Evolutionary conservation across 2,329 filamentous ascomycete genomes (phyloP), one percentile per base, ranked within the genome.

Genomic region (Aspergillus sp.): DNA sequence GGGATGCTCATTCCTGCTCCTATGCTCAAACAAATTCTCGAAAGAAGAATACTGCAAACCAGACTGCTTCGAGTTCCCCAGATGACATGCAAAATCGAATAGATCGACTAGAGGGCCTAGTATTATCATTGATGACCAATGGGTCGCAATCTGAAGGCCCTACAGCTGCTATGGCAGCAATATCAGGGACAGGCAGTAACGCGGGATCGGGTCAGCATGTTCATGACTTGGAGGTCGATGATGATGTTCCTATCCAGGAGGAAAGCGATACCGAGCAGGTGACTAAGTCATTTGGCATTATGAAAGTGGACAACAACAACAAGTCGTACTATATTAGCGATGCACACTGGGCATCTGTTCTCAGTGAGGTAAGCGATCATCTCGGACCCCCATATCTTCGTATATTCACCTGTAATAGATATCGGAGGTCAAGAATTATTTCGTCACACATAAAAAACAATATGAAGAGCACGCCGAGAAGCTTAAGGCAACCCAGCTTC

Each of bases 11-110:
- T 55, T 89, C 90, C 56, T 98, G 93, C 78, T 89, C 89, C 64
- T 98, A 97, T 79, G 92, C 91, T 47, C 78, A 83, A 66, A 76
- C 80, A 34, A 80, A 75, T 53, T 83, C 86, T 51, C 85, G 91
- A 66, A 95, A 91, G 76, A 96, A 91, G 81, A 87, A 75, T 56
- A 66, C 68, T 8, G 65, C 75, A 38, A 81, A 80, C 69, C 84
- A 88, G 74, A 83, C 77, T 54, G 64, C 77, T 51, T 77, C 85
- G 76, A 81, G 83, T 56, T 81, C 83, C 66, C 91, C 93, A 49
- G 93, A 96, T 82, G 93, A 97, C 76, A 97, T 98, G 93, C 93
- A 98, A 79, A 96, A 96, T 71, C 89, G 95, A 73, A 98, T 98
- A 78, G 93, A 98, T 79, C 86, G 93, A 67, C 82, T 98, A 64